Evolutionary conservation across 192 early-diverging fungal genomes (phyloP), one percentile per base, ranked within the genome.

Genomic region (Dimargaris cristalligena): DNA sequence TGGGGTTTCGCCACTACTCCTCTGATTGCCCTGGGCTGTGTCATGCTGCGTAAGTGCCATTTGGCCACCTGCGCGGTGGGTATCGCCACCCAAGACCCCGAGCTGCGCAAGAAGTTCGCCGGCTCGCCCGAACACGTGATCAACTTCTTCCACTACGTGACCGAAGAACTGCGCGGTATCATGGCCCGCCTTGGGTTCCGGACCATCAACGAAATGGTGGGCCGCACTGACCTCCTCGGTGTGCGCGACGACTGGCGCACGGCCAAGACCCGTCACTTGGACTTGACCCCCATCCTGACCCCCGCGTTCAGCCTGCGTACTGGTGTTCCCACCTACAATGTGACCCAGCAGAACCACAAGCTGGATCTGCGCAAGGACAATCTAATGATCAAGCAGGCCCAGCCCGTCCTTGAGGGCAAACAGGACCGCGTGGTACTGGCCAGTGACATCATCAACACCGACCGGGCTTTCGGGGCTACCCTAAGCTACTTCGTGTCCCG

Each of bases 1-100:
- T 96, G 90, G 84, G 95, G 95, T 30, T 98, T 98, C 63, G 95
- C 95, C 52, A 98, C 95, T 2, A 87, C 92, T 26, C 95, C 95
- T n/a, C 79, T 98, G 64, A 94, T 98, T 64, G 88, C 92, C 23
- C 78, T 96, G 66, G 95, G 95, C 47, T 96, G 93, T 72, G 90
- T 82, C 61, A 93, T 95, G 85, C 85, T 99, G 89, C 78, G 92
- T 45, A 90, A 91, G 60, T 87, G 80, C 72, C 81, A 86, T 67
- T 72, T 84, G 65, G 95, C 95, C 75, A 95, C 89, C 66, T 98
- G 95, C 59, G 87, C 95, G 22, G 95, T 98, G 38, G 95, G 95
- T 63, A 82, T 98, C 65, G 93, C 92, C 32, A 98, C 95, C 10
- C 95, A 98, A 75, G 95, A 98, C 67, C 87, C 88, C 6, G 84